Conservation (phyloP, 179 eudicot genomes). For the Patellifolia procumbens region DNA sequence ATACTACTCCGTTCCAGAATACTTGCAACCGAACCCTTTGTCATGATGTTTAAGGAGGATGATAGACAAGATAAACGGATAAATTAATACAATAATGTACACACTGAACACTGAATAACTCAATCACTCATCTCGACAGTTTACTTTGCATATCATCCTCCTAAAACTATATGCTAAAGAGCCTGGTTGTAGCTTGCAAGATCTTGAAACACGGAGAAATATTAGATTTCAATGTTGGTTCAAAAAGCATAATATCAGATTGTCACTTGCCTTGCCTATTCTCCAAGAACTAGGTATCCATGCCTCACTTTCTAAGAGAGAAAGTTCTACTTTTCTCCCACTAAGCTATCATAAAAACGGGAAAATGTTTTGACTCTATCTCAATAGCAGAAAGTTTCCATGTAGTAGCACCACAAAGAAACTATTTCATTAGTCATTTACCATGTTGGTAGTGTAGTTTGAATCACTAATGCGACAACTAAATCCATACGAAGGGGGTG, state of each 20-base stretch:
- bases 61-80: no score
- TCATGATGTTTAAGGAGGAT: no score
- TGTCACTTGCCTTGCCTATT: background rate
- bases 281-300: conserved; percentile 20
- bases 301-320: conserved; percentile 2
- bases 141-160: no score
- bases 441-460: background rate
- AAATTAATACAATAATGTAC: no score
- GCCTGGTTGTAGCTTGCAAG: no score
- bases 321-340: conserved; percentile 6
- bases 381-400: background rate
- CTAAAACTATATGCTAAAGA: no score
- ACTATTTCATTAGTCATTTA: no score
- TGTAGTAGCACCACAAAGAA: background rate
- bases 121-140: no score
- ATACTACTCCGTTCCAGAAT: no score
- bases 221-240: background rate
- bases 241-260: background rate
- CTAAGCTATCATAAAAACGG: background rate
- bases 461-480: background rate
- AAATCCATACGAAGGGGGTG: background rate
- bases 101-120: no score
- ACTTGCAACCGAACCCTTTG: no score
- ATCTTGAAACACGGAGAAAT: no score
- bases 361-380: background rate